These are phyloP conservation scores for Casuarina equisetifolia DNA, from an alignment of 306 rosid genomes.

Conservation along the genomic window DNA sequence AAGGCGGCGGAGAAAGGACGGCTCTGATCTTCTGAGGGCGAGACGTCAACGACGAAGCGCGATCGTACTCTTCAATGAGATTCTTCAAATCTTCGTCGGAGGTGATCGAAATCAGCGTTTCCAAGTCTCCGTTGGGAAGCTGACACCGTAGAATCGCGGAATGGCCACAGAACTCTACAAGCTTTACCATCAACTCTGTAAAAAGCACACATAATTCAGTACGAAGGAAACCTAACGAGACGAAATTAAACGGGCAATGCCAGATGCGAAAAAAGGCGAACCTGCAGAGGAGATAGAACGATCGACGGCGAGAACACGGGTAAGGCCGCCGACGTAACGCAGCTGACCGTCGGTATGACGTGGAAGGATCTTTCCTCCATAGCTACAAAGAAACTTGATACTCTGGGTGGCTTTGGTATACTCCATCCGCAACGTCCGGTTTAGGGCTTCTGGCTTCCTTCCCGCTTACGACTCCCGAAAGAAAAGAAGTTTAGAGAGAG, in stretches of 20 bases:
- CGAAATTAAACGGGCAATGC: background rate
- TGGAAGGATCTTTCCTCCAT: slow-evolving; percentile 83
- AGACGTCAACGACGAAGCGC: slow-evolving; percentile 44
- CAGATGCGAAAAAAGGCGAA: slow-evolving; percentile 6
- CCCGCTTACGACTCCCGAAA: no score
- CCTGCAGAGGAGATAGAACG: slow-evolving; percentile 68
- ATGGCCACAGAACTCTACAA: slow-evolving; percentile 65
- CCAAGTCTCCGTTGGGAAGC: slow-evolving; percentile 79
- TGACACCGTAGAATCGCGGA: slow-evolving; percentile 59
- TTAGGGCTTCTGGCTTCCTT: no score
- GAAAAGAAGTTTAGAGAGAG: background rate
- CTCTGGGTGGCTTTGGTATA: slow-evolving; percentile 16
- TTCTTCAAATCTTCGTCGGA: slow-evolving; percentile 73
- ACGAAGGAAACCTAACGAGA: background rate
- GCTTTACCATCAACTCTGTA: slow-evolving; percentile 71
- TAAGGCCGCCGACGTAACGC: slow-evolving; percentile 85
- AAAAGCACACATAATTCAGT: background rate
- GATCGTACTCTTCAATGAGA: slow-evolving; percentile 64
- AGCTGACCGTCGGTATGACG: slow-evolving; percentile 67
- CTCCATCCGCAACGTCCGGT: slow-evolving; percentile 18
- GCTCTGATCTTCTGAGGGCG: slow-evolving; percentile 66
- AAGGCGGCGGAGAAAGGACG: slow-evolving; percentile 49
- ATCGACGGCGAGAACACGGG: slow-evolving; percentile 68
- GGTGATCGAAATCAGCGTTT: slow-evolving; percentile 67
- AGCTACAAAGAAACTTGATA: slow-evolving; percentile 76